These are phyloP conservation scores for Olyra latifolia DNA, from an alignment of 176 grass and related monocot species.

Conservation along the genomic window DNA sequence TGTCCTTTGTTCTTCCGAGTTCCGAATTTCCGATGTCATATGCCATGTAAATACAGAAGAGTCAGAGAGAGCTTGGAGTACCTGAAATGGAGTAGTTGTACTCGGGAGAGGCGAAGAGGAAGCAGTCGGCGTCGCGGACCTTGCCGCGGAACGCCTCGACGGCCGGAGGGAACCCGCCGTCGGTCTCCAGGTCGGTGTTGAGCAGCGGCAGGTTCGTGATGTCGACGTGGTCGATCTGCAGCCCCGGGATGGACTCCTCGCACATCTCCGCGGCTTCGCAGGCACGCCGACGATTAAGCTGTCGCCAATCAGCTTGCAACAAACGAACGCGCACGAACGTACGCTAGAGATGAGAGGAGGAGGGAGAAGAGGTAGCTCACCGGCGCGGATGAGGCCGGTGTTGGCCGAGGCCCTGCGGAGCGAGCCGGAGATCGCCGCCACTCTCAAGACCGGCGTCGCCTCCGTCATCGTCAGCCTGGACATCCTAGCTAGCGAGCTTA, in stretches of 20 bases:
- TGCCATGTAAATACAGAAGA: neutral
- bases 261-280: slow-evolving; percentile 59
- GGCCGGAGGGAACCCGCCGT: slow-evolving; percentile 51
- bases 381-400: slow-evolving; percentile 69
- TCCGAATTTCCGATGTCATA: too few species aligned
- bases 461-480: neutral
- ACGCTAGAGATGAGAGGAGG: neutral
- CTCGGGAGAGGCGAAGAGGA: slow-evolving; percentile 84
- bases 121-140: slow-evolving; percentile 59
- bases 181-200: slow-evolving; percentile 83
- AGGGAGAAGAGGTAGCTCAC: slow-evolving; percentile 8
- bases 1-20: too few species aligned
- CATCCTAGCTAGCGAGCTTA: neutral
- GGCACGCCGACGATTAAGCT: neutral
- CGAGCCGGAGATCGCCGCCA: slow-evolving; percentile 65
- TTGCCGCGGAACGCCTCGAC: slow-evolving; percentile 68
- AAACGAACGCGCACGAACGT: too few species aligned
- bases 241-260: slow-evolving; percentile 57
- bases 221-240: slow-evolving; percentile 63
- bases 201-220: slow-evolving; percentile 72
- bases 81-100: slow-evolving; percentile 93
- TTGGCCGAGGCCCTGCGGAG: slow-evolving; percentile 57
- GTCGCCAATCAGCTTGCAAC: neutral
- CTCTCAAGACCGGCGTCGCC: slow-evolving; percentile 8
- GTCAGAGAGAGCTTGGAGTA: neutral